A percentile compares a stretch with the other conserved stretches of the same genome.
phyloP scores from a whole-genome alignment of 164 flowering plant genomes.

The Vitis cinerea region DNA sequence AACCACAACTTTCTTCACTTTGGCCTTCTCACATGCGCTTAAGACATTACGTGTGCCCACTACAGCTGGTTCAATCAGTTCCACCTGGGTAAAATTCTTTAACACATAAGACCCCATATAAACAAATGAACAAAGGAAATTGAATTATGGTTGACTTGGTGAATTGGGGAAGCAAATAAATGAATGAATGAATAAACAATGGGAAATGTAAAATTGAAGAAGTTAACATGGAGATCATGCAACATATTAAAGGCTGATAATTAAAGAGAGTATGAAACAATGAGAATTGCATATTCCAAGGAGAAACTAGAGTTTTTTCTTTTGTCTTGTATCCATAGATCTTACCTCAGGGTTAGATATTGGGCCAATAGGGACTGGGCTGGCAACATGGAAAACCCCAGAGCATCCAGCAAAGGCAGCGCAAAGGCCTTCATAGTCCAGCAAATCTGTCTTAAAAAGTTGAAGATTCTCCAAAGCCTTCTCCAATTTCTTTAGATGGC shows the following conservation, averaged over 20 bases:
- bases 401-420: constrained; percentile 20
- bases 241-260: too few relatives aligned
- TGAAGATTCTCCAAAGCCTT: constrained; percentile 18
- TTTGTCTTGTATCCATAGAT: background rate
- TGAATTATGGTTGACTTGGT: background rate
- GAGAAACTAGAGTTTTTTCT: too few relatives aligned
- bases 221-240: too few relatives aligned
- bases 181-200: too few relatives aligned
- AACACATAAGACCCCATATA: background rate
- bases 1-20: constrained; percentile 22
- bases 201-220: too few relatives aligned
- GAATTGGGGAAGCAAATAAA: too few relatives aligned
- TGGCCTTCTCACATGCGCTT: constrained; percentile 16
- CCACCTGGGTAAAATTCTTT: constrained; percentile 14
- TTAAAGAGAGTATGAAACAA: too few relatives aligned
- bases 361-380: constrained; percentile 15
- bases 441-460: constrained; percentile 28
- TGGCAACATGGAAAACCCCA: constrained; percentile 30
- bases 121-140: background rate
- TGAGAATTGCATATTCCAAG: too few relatives aligned
- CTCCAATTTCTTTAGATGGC: constrained; percentile 23
- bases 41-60: constrained; percentile 26
- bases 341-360: constrained; percentile 19
- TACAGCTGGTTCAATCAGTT: constrained; percentile 27
- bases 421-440: constrained; percentile 18